These are phyloP conservation scores for Coniferiporia weirii DNA, from an alignment of 1,284 basidiomycete genomes.

Conservation along the genomic window DNA sequence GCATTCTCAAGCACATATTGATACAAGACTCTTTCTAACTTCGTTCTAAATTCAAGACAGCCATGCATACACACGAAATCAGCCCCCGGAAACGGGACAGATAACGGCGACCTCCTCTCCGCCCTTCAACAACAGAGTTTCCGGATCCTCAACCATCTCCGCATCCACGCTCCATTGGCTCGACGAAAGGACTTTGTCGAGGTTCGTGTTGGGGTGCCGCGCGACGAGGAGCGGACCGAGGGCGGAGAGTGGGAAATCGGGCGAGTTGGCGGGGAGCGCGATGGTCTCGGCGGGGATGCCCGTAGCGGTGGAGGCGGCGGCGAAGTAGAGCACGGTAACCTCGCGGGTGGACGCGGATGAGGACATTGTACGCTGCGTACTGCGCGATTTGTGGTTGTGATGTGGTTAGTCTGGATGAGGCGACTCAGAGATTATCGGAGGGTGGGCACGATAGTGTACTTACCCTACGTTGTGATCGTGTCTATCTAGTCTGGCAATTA, in stretches of 20 bases:
- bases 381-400: too few species aligned
- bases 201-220: constrained; percentile 44
- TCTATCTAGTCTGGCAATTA: too few species aligned
- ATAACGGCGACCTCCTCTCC: constrained; percentile 80
- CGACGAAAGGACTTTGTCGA: constrained; percentile 48
- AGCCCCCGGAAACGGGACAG: constrained; percentile 79
- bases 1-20: neutral
- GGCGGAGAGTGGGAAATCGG: constrained; percentile 43
- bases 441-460: too few species aligned
- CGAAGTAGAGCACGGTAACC: constrained; percentile 76
- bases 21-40: neutral
- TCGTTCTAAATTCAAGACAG: neutral
- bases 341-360: neutral
- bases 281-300: constrained; percentile 48
- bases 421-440: too few species aligned
- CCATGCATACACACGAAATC: constrained; percentile 12
- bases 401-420: too few species aligned
- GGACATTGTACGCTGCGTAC: too few species aligned
- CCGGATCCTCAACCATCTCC: constrained; percentile 68
- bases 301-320: constrained; percentile 67
- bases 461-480: too few species aligned
- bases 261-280: constrained; percentile 35
- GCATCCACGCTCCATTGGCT: constrained; percentile 76
- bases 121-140: constrained; percentile 46
- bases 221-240: constrained; percentile 46